phyloP scores from a whole-genome alignment of 1,284 basidiomycete genomes.

The Marasmius oreades region DNA sequence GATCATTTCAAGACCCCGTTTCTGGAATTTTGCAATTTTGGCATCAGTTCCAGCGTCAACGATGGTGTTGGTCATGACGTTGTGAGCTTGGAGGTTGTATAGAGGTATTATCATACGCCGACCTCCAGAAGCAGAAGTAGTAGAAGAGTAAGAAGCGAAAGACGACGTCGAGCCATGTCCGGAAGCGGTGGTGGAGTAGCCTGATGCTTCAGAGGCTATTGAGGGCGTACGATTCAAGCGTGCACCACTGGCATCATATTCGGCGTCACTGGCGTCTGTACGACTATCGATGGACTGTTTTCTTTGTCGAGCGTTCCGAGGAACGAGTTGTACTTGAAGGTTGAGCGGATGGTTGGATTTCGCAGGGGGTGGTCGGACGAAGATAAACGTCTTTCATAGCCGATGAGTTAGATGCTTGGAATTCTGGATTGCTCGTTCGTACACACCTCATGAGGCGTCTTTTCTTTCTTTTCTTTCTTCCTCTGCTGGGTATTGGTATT shows the following conservation, averaged over 20 bases:
- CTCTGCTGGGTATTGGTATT: slow-evolving; percentile 6
- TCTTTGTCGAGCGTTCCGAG: slow-evolving; percentile 47
- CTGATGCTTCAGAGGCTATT: slow-evolving; percentile 16
- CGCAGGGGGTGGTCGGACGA: slow-evolving; percentile 82
- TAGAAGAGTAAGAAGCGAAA: slow-evolving; percentile 46
- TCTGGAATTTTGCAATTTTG: slow-evolving; percentile 88
- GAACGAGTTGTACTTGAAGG: slow-evolving; percentile 90
- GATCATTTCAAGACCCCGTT: slow-evolving; percentile 79
- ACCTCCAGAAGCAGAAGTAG: slow-evolving; percentile 42
- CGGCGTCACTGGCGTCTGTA: slow-evolving; percentile 15
- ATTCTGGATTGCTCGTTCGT: not conserved
- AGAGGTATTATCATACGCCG: slow-evolving; percentile 85
- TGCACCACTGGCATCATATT: slow-evolving; percentile 3
- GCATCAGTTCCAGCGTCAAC: slow-evolving; percentile 94
- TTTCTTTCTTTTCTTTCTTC: slow-evolving; percentile 44
- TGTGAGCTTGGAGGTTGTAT: slow-evolving; percentile 92
- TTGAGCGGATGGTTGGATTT: slow-evolving; percentile 87
- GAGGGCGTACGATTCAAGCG: slow-evolving; percentile 14
- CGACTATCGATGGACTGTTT: slow-evolving; percentile 35
- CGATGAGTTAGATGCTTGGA: slow-evolving; percentile 8
- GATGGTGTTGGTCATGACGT: slow-evolving; percentile 88
- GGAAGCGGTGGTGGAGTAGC: slow-evolving; percentile 31
- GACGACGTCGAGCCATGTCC: slow-evolving; percentile 48
- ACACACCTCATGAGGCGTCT: slow-evolving; percentile 52
- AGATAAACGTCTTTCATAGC: slow-evolving; percentile 68